phyloP scores from a whole-genome alignment of 1,284 basidiomycete species.

The Taiwanofungus camphoratus region DNA sequence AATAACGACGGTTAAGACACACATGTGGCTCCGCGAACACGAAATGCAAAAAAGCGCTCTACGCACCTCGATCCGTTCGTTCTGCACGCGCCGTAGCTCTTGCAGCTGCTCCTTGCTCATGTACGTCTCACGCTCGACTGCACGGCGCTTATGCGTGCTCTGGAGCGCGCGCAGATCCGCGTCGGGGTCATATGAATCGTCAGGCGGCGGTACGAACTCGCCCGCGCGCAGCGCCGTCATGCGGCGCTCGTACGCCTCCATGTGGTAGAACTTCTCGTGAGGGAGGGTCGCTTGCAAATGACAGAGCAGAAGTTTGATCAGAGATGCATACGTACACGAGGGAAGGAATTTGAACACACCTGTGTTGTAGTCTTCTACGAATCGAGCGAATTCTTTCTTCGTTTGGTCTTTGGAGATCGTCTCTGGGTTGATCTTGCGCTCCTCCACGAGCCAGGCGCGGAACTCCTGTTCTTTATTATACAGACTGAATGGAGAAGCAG shows the following conservation, averaged over 20 bases:
- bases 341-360: constrained; percentile 53
- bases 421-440: constrained; percentile 84
- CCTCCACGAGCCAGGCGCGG: constrained; percentile 85
- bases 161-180: constrained; percentile 76
- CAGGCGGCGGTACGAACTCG: constrained; percentile 64
- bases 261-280: constrained; percentile 89
- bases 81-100: constrained; percentile 75
- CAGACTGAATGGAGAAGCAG: constrained; percentile 42
- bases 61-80: constrained; percentile 70
- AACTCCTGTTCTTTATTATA: constrained; percentile 81
- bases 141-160: constrained; percentile 58
- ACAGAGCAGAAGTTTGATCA: constrained; percentile 8
- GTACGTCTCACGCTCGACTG: constrained; percentile 61
- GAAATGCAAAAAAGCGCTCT: background rate
- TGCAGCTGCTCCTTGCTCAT: constrained; percentile 72
- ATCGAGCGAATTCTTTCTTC: constrained; percentile 77
- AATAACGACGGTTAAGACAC: too few species aligned
- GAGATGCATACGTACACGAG: background rate
- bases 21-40: too few species aligned
- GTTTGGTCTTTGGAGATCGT: constrained; percentile 77
- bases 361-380: constrained; percentile 85
- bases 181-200: constrained; percentile 69
- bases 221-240: constrained; percentile 80
- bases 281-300: constrained; percentile 67
- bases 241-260: constrained; percentile 71